Evolutionary conservation across 1,284 basidiomycete species (phyloP).

Genomic region (Neonothopanus nambi): DNA sequence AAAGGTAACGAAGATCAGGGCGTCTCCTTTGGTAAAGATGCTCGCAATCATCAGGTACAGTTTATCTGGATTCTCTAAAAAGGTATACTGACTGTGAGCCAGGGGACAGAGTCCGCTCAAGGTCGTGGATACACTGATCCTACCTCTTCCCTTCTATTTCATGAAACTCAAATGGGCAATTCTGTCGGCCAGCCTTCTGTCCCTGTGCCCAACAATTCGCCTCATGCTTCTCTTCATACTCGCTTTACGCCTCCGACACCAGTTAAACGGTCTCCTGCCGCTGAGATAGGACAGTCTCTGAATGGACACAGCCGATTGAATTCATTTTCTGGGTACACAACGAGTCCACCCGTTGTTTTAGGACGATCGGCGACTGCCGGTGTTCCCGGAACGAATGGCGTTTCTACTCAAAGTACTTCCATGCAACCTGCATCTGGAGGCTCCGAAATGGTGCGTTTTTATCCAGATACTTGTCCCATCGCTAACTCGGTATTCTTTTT

Average conservation of each 20-base stretch:
- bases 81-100: no score
- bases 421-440: no score
- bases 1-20: background rate
- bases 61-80: background rate
- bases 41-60: conserved; percentile 2
- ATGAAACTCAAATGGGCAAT: conserved; percentile 3
- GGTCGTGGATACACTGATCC: background rate
- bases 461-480: no score
- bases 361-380: no score
- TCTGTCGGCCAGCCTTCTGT: background rate
- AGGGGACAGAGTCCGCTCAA: background rate
- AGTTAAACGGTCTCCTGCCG: conserved; percentile 6
- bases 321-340: no score
- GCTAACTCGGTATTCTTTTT: no score
- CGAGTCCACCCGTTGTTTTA: no score
- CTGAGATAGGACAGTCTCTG: no score
- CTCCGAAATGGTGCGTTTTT: no score
- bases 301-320: no score
- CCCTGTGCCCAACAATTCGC: conserved; percentile 2
- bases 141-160: conserved; percentile 2
- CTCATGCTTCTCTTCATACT: background rate
- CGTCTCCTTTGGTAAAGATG: background rate
- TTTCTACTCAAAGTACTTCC: no score
- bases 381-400: no score
- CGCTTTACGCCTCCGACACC: conserved; percentile 14